A percentile compares a stretch with the other conserved stretches of the same genome.
phyloP scores from a whole-genome alignment of 1,284 basidiomycete genomes.

The Boletus sp. region DNA sequence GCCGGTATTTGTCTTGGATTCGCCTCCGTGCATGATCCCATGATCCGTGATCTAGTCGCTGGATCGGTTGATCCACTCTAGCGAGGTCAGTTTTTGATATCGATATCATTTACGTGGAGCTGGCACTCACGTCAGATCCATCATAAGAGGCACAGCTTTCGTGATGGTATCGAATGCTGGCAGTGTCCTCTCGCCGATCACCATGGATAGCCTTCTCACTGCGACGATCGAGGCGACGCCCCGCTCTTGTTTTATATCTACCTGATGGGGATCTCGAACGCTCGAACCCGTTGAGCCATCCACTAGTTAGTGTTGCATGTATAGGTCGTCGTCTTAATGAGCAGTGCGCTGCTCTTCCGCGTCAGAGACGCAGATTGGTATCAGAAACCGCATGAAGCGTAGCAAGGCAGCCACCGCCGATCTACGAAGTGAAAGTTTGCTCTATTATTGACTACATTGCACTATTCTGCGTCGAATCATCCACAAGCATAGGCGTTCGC shows the following conservation, averaged over 20 bases:
- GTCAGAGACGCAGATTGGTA: conserved; percentile 23
- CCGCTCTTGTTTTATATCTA: conserved; percentile 24
- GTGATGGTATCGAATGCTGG: conserved; percentile 32
- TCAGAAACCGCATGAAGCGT: conserved; percentile 6
- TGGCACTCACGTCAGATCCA: background rate
- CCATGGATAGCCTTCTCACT: conserved; percentile 25
- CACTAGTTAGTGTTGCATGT: background rate
- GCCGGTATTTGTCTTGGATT: conserved; percentile 24
- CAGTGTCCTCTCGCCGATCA: conserved; percentile 23
- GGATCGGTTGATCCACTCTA: conserved; percentile 32
- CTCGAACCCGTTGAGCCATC: background rate
- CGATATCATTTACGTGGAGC: background rate
- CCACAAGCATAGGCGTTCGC: too few species aligned
- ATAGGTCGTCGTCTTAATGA: conserved; percentile 15
- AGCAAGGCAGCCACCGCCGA: background rate
- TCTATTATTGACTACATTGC: too few species aligned
- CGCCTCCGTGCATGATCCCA: conserved; percentile 17
- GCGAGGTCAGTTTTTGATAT: conserved; percentile 25
- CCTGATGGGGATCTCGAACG: conserved; percentile 9
- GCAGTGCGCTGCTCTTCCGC: conserved; percentile 18
- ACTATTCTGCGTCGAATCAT: too few species aligned
- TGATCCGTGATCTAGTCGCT: conserved; percentile 28
- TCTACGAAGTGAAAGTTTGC: too few species aligned
- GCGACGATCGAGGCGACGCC: conserved; percentile 17
- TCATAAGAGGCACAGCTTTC: conserved; percentile 32